A percentile compares a stretch with the other conserved stretches of the same genome.
These are phyloP conservation scores for Neurospora sp. DNA, from an alignment of 495 filamentous ascomycete genomes.

Conservation along the genomic window DNA sequence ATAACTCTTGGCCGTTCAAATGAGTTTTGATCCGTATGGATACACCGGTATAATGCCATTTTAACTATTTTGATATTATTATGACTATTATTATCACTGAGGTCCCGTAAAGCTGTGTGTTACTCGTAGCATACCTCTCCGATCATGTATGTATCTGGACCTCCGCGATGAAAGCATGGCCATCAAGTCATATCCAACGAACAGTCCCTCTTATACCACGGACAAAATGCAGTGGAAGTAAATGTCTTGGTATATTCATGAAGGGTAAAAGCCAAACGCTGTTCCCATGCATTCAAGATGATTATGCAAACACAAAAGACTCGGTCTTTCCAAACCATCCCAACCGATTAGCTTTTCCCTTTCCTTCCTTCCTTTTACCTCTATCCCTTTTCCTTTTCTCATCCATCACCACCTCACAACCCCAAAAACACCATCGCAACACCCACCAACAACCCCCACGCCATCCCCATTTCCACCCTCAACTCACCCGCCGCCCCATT, in stretches of 20 bases:
- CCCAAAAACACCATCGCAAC: neutral
- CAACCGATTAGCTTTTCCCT: neutral
- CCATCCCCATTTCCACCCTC: neutral
- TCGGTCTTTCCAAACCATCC: neutral
- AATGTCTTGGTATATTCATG: neutral
- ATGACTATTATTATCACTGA: neutral
- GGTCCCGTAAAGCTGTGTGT: neutral
- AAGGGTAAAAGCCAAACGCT: neutral
- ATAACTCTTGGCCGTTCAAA: neutral
- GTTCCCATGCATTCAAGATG: neutral
- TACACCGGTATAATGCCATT: neutral
- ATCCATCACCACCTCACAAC: neutral
- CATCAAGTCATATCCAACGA: neutral
- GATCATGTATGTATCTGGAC: neutral
- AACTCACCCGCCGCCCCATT: neutral
- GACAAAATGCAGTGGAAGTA: neutral
- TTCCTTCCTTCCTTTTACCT: neutral
- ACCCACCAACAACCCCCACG: neutral
- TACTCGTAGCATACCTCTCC: neutral
- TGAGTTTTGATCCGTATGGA: neutral
- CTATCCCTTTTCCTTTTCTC: neutral
- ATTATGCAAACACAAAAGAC: neutral
- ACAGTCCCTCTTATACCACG: neutral
- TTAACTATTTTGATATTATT: neutral
- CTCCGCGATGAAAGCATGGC: neutral